A percentile compares a stretch with the other conserved stretches of the same genome.
Conservation (phyloP, 2,329 filamentous ascomycete genomes). For the Fusarium aywerte region DNA sequence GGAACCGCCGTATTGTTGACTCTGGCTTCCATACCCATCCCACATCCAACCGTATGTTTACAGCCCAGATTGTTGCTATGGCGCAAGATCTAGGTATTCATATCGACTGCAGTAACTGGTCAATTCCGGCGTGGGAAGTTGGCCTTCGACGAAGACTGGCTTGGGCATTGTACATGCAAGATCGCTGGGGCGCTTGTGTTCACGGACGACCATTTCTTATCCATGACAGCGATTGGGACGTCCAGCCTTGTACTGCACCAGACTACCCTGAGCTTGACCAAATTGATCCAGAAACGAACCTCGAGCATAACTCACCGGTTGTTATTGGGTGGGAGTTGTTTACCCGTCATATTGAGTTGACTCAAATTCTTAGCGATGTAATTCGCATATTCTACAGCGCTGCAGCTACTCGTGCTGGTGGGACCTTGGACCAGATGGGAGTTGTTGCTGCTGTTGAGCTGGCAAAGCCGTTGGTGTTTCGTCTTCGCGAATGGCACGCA, state of each 20-base stretch:
- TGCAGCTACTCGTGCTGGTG: conserved; percentile 46
- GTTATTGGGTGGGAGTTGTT: conserved; percentile 61
- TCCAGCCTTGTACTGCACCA: conserved; percentile 51
- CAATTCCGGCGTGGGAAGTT: conserved; percentile 71
- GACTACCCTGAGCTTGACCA: conserved; percentile 55
- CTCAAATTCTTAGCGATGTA: conserved; percentile 63
- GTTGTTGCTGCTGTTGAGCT: conserved; percentile 50
- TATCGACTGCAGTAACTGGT: conserved; percentile 70
- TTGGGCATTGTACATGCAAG: conserved; percentile 74
- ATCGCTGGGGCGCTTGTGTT: conserved; percentile 69
- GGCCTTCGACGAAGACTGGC: conserved; percentile 69
- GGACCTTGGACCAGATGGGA: conserved; percentile 49
- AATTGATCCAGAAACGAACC: conserved; percentile 49
- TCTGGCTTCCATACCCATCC: conserved; percentile 37
- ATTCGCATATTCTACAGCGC: conserved; percentile 60
- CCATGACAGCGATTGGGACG: conserved; percentile 64
- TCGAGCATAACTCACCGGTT: conserved; percentile 56
- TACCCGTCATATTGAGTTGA: conserved; percentile 61
- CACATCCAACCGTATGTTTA: conserved; percentile 57
- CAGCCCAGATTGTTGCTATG: conserved; percentile 65
- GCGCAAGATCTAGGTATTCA: conserved; percentile 69
- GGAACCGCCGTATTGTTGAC: conserved; percentile 55
- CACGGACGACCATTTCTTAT: conserved; percentile 68
- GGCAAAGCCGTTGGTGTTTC: conserved; percentile 50
- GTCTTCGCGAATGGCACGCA: conserved; percentile 57